Conservation (phyloP, 2,329 filamentous ascomycete species). For the Raffaelea albimanens region DNA sequence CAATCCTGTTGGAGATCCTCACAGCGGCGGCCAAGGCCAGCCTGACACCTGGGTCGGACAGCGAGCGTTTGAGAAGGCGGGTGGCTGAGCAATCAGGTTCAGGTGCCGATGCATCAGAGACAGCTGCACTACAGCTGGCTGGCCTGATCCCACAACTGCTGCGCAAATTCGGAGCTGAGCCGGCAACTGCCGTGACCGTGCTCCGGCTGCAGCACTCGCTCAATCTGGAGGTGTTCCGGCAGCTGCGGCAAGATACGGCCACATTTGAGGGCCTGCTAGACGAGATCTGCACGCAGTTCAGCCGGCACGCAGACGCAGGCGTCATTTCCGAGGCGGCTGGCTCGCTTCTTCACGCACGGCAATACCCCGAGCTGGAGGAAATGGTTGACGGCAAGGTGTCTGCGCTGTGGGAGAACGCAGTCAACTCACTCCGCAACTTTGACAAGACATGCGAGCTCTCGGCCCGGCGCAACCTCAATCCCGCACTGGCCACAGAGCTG, state of each 20-base stretch:
- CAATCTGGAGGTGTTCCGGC: constrained; percentile 78
- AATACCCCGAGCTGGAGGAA: constrained; percentile 82
- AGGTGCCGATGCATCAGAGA: constrained; percentile 58
- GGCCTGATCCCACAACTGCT: constrained; percentile 73
- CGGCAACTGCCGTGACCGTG: constrained; percentile 76
- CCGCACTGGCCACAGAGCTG: constrained; percentile 57
- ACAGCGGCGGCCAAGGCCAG: constrained; percentile 71
- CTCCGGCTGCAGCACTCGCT: constrained; percentile 78
- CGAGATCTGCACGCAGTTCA: constrained; percentile 89
- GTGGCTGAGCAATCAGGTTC: constrained; percentile 42
- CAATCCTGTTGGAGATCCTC: constrained; percentile 77
- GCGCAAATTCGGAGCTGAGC: constrained; percentile 87
- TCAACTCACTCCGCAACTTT: constrained; percentile 63
- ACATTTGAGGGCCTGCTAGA: constrained; percentile 75
- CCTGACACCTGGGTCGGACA: constrained; percentile 54
- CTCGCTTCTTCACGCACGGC: constrained; percentile 75
- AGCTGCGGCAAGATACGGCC: constrained; percentile 76
- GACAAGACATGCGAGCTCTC: constrained; percentile 64
- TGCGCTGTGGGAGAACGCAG: constrained; percentile 75
- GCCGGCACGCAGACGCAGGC: constrained; percentile 77
- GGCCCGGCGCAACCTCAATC: constrained; percentile 57
- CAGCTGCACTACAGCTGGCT: constrained; percentile 68
- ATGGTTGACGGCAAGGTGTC: constrained; percentile 71
- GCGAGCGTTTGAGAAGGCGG: constrained; percentile 42
- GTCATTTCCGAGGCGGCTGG: constrained; percentile 77